A percentile compares a stretch with the other conserved stretches of the same genome.
These are phyloP conservation scores for Chaetomium globosum DNA, from an alignment of 2,329 filamentous ascomycete genomes.

Conservation along the genomic window DNA sequence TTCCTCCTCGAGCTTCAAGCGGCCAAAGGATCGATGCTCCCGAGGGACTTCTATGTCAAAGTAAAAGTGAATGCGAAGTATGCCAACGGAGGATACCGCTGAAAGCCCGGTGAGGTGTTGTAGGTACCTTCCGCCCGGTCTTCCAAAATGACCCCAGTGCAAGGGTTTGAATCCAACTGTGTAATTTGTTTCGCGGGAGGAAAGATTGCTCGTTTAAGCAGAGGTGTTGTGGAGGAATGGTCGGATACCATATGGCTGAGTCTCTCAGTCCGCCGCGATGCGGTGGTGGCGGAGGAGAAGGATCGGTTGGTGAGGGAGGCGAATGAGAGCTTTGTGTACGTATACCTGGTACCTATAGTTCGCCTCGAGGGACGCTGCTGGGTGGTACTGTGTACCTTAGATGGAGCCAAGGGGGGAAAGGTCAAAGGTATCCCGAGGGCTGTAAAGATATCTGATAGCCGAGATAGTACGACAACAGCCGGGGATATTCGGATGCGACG, in stretches of 20 bases:
- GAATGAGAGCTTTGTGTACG: too few species aligned
- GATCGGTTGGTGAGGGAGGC: too few species aligned
- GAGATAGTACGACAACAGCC: too few species aligned
- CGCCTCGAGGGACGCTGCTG: too few species aligned
- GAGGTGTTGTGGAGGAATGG: background rate
- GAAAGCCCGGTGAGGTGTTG: background rate
- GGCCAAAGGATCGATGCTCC: constrained; percentile 5
- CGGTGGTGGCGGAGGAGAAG: too few species aligned
- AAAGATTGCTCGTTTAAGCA: constrained; percentile 16
- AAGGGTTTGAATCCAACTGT: constrained; percentile 11
- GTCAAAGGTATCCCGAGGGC: too few species aligned
- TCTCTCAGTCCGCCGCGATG: background rate
- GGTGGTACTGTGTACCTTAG: too few species aligned
- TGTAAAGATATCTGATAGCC: too few species aligned
- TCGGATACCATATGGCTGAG: constrained; percentile 13
- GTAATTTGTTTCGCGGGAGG: background rate
- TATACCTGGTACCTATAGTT: too few species aligned
- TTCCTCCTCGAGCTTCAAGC: background rate
- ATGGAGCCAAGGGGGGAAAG: too few species aligned
- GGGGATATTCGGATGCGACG: too few species aligned
- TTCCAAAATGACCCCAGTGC: constrained; percentile 15
- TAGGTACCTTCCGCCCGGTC: constrained; percentile 9
- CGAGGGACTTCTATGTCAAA: constrained; percentile 7
- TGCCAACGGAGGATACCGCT: background rate
- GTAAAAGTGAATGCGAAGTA: constrained; percentile 6